A percentile compares a stretch with the other conserved stretches of the same genome.
These are phyloP conservation scores for Forsythia viridissima DNA, from an alignment of 257 asterid genomes.

Conservation along the genomic window DNA sequence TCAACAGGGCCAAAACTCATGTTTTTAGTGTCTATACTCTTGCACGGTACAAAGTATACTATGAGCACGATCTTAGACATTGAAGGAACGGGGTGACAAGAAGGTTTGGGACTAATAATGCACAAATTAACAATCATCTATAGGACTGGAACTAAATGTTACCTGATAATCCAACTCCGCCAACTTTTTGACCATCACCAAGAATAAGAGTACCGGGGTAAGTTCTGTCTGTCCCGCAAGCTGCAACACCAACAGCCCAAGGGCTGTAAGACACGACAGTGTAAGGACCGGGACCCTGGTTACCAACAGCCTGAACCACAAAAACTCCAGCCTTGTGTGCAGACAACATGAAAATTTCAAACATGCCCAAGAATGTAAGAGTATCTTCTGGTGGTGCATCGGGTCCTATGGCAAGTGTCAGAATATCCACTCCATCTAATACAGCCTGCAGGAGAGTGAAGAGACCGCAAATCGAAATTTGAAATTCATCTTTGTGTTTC, in stretches of 20 bases:
- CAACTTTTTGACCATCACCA: constrained; percentile 59
- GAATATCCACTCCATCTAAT: constrained; percentile 78
- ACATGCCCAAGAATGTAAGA: constrained; percentile 67
- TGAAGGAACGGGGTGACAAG: background rate
- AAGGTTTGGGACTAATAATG: background rate
- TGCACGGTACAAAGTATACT: background rate
- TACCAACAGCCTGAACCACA: constrained; percentile 83
- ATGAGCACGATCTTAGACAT: background rate
- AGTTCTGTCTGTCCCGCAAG: constrained; percentile 72
- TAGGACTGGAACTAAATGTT: background rate
- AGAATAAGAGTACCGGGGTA: constrained; percentile 79
- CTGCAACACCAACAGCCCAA: constrained; percentile 76
- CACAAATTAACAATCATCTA: background rate
- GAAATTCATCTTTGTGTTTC: background rate
- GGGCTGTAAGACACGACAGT: constrained; percentile 83
- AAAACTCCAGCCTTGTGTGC: constrained; percentile 82
- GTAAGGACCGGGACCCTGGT: constrained; percentile 82
- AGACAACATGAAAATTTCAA: constrained; percentile 80
- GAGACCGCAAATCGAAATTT: background rate
- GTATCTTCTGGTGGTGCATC: constrained; percentile 77
- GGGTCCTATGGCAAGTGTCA: constrained; percentile 82
- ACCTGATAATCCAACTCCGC: constrained; percentile 90
- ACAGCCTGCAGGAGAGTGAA: constrained; percentile 62
- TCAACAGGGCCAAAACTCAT: background rate
- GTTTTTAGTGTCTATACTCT: background rate